phyloP scores from a whole-genome alignment of 768 basidiomycete species.

The Boletus rufocinnamomeus region DNA sequence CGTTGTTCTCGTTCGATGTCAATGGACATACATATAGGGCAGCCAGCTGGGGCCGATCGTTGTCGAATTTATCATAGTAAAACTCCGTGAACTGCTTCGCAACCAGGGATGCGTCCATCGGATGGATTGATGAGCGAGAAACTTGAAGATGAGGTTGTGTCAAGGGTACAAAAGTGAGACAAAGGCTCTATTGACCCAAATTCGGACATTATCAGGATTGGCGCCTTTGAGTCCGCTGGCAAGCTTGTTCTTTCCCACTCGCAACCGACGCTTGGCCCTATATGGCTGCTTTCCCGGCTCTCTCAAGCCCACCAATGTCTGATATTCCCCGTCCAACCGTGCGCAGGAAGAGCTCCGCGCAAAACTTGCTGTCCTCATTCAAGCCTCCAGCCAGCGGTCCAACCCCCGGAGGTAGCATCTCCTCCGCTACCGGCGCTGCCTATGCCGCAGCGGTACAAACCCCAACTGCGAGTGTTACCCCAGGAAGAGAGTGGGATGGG shows the following conservation, averaged over 20 bases:
- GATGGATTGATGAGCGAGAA: slow-evolving; percentile 39
- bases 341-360: slow-evolving; percentile 85
- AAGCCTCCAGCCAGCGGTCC: slow-evolving; percentile 38
- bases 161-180: slow-evolving; percentile 5
- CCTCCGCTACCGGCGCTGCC: slow-evolving; percentile 40
- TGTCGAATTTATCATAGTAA: slow-evolving; percentile 83
- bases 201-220: slow-evolving; percentile 18
- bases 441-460: slow-evolving; percentile 39
- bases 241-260: slow-evolving; percentile 8
- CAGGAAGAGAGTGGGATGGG: slow-evolving; percentile 67
- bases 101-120: slow-evolving; percentile 70
- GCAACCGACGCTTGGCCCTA: background rate
- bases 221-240: background rate
- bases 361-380: slow-evolving; percentile 80
- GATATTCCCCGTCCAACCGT: slow-evolving; percentile 54
- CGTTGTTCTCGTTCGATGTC: background rate
- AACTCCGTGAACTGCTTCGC: slow-evolving; percentile 78
- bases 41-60: slow-evolving; percentile 53
- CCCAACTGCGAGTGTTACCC: slow-evolving; percentile 40
- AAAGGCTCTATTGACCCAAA: slow-evolving; percentile 10
- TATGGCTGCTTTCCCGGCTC: slow-evolving; percentile 26
- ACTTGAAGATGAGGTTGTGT: slow-evolving; percentile 7
- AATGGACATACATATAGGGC: slow-evolving; percentile 73
- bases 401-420: slow-evolving; percentile 35
- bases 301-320: slow-evolving; percentile 33